Conservation (phyloP, 441 rosid species). For the Syzygium malaccense region DNA sequence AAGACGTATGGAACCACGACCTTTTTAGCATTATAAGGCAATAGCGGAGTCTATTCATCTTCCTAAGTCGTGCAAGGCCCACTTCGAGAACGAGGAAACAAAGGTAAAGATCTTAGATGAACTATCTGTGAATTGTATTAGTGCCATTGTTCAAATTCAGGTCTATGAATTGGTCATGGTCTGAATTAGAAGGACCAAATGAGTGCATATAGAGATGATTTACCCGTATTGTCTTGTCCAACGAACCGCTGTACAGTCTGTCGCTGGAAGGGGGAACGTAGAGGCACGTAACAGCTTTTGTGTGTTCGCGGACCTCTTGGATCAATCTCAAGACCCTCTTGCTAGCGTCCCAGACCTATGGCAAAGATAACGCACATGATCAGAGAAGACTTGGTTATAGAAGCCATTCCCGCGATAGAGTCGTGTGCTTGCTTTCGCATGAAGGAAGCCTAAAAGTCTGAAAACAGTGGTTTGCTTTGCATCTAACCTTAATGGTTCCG, state of each 20-base stretch:
- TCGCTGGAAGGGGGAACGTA: constrained; percentile 37
- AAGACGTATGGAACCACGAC: background rate
- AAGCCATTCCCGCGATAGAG: background rate
- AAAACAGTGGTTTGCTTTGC: background rate
- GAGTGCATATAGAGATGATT: background rate
- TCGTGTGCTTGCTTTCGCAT: background rate
- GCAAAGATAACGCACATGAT: background rate
- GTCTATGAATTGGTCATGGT: background rate
- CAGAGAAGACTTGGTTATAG: background rate
- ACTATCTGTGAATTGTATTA: background rate
- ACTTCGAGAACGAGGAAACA: background rate
- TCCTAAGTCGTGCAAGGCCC: background rate
- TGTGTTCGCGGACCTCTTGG: constrained; percentile 50
- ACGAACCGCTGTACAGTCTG: constrained; percentile 55
- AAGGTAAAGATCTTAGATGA: background rate
- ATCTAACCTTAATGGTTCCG: constrained; percentile 62
- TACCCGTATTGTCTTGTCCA: constrained; percentile 64
- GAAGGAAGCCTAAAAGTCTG: background rate
- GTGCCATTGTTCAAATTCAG: background rate
- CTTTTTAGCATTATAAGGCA: background rate
- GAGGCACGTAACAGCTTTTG: constrained; percentile 55
- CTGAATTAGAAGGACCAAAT: background rate
- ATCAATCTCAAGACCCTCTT: constrained; percentile 36
- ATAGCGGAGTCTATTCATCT: background rate
- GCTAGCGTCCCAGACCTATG: constrained; percentile 51